Base-by-base conservation (phyloP, 345 rosid species). In the Dipteronia dyeriana region DNA sequence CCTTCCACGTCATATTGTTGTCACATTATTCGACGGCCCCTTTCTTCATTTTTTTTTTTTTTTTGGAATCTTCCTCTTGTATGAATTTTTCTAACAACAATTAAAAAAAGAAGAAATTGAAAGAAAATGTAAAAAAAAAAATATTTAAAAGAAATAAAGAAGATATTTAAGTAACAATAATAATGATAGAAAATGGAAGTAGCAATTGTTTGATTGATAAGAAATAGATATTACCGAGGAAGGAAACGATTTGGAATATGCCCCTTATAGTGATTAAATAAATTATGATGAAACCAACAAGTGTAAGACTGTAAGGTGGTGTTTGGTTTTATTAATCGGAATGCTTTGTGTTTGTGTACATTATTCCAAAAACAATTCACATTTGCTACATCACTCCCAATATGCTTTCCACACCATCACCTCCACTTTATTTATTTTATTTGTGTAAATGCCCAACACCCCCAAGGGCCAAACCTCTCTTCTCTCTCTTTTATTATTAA, bases 1-100 rank as follows among this genome's bases (percentile, higher is more conserved):
- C 38, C 34, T 74, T 74, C 62, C 77, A 64, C 77, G 70, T 74
- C 70, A 63, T 63, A 9, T 9, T 29, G 19, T 26, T 31, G 17
- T 74, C 66, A 59, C 20, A 12, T 53, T 43, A 29, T 6, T 64
- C 41, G 20, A 3, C 68, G 9, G n/a, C 22, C 25, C 38, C 7
- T 26, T 51, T 19, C 1, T 23, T 54, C 11, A 1, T 39, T 39
- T 19, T 59, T 0, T 19, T 19, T 7, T 39, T 23, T 3, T 59
- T 41, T 17, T 9, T 19, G 49, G 19, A 53, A 17, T 53, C 9
- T 29, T 29, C 62, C 3, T 3, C 72, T 9, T 39, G 43, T 39
- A 29, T 29, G 31, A 29, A 29, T 29, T 29, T 29, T 29, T 29
- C 31, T 29, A 29, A 29, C 31, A 29, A 29, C 0, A 29, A 29